Evolutionary conservation across 1,284 basidiomycete genomes (phyloP).

Genomic region (Tremellales sp.): DNA sequence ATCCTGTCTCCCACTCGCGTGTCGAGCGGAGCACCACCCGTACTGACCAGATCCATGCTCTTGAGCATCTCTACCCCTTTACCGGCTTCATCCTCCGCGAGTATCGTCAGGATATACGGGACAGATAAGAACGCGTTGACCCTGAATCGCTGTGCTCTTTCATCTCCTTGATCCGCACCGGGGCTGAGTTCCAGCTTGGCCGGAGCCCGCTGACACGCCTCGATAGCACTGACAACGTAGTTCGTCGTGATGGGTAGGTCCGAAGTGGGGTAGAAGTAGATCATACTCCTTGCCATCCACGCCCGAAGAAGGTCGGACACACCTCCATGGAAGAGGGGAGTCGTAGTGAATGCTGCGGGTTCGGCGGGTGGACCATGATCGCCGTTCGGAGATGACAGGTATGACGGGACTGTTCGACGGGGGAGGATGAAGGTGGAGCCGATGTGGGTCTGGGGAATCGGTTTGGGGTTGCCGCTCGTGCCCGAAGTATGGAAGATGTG

Average conservation of each 20-base stretch:
- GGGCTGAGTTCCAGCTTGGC: conserved; percentile 1
- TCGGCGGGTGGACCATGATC: conserved; percentile 8
- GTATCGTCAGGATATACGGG: conserved; percentile 48
- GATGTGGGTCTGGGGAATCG: conserved; percentile 38
- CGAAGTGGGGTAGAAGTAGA: conserved; percentile 48
- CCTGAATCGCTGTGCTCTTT: conserved; percentile 17
- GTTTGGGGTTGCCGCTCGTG: conserved; percentile 49
- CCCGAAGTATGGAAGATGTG: conserved; percentile 50
- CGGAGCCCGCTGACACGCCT: conserved; percentile 23
- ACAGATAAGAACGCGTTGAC: conserved; percentile 35
- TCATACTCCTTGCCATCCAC: conserved; percentile 46
- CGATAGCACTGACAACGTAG: conserved; percentile 38
- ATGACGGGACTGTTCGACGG: conserved; percentile 25
- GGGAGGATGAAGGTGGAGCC: conserved; percentile 33
- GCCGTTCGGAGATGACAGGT: conserved; percentile 4
- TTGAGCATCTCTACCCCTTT: conserved; percentile 34
- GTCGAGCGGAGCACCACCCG: conserved; percentile 49
- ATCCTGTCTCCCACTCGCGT: conserved; percentile 43
- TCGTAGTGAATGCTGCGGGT: conserved; percentile 48
- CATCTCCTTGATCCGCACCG: conserved; percentile 4
- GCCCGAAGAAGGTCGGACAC: conserved; percentile 48
- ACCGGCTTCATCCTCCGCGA: conserved; percentile 33
- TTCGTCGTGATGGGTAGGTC: conserved; percentile 40
- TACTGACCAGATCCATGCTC: conserved; percentile 46
- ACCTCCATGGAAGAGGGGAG: conserved; percentile 52